These are phyloP conservation scores for Ceratobasidium sp. DNA, from an alignment of 1,284 basidiomycete genomes.

Conservation along the genomic window DNA sequence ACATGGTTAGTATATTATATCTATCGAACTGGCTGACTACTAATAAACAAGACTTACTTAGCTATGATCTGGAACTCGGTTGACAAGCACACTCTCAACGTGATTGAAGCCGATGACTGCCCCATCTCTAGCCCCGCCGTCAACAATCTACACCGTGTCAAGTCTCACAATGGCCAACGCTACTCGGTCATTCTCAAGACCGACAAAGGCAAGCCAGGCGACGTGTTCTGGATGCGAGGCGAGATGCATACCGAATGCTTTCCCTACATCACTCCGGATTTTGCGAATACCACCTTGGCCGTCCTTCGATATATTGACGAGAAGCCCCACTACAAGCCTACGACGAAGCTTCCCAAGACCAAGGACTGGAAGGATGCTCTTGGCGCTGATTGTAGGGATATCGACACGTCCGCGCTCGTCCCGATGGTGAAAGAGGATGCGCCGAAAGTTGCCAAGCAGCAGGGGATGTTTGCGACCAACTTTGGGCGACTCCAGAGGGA, in stretches of 20 bases:
- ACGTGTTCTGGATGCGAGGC: slow-evolving; percentile 56
- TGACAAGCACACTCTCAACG: slow-evolving; percentile 63
- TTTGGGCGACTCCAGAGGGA: slow-evolving; percentile 49
- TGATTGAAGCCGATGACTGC: slow-evolving; percentile 67
- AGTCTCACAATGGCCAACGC: slow-evolving; percentile 53
- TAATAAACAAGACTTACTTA: slow-evolving; percentile 50
- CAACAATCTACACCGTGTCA: slow-evolving; percentile 33
- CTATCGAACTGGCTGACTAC: no score
- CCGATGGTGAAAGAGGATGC: slow-evolving; percentile 53
- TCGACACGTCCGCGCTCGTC: slow-evolving; percentile 51
- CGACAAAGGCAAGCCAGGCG: slow-evolving; percentile 51
- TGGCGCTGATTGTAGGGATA: slow-evolving; percentile 47
- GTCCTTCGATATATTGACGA: slow-evolving; percentile 51
- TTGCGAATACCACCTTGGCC: slow-evolving; percentile 44
- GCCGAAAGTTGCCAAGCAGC: slow-evolving; percentile 47
- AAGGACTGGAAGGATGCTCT: slow-evolving; percentile 51
- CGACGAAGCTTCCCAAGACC: slow-evolving; percentile 46
- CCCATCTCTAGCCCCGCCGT: slow-evolving; percentile 29
- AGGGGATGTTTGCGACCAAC: slow-evolving; percentile 50
- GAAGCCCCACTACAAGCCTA: slow-evolving; percentile 27
- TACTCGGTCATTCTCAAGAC: slow-evolving; percentile 56
- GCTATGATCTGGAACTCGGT: slow-evolving; percentile 63
- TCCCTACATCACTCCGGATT: slow-evolving; percentile 32
- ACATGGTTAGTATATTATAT: slow-evolving; percentile 2
- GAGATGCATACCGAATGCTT: slow-evolving; percentile 48